Evolutionary conservation across 73 alveolate genomes (phyloP).

Genomic region (Stentor coeruleus): DNA sequence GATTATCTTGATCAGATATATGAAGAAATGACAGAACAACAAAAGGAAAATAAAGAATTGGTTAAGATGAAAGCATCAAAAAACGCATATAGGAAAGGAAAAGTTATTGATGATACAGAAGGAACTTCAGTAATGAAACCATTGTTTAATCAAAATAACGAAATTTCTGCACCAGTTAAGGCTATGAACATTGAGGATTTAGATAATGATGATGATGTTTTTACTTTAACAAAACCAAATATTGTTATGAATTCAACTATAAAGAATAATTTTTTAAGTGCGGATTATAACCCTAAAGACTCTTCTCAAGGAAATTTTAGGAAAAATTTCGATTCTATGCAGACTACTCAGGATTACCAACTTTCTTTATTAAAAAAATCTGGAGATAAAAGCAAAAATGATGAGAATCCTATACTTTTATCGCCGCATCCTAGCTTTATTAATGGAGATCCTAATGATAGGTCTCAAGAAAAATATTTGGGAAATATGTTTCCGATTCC

Average conservation of each 20-base stretch:
- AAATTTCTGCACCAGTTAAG: not conserved
- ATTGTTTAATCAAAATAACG: not conserved
- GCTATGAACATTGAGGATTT: not conserved
- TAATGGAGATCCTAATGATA: not conserved
- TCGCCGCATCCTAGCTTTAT: not conserved
- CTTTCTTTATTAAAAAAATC: not conserved
- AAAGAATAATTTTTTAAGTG: not conserved
- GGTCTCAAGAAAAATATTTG: too few species aligned
- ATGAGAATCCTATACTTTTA: not conserved
- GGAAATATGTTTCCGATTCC: too few species aligned
- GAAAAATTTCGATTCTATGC: not conserved
- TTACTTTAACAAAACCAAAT: not conserved
- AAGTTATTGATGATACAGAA: not conserved
- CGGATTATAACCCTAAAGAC: not conserved
- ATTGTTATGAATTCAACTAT: not conserved
- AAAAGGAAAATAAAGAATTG: not conserved
- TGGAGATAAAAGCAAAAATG: not conserved
- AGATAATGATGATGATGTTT: not conserved
- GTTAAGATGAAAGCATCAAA: not conserved
- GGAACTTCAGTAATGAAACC: not conserved
- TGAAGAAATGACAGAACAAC: slow-evolving; percentile 25
- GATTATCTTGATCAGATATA: not conserved
- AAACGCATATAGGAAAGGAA: not conserved
- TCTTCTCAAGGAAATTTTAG: not conserved
- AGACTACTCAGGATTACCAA: not conserved